These are phyloP conservation scores for Suillus tomentosus DNA, from an alignment of 768 basidiomycete genomes.

Conservation along the genomic window DNA sequence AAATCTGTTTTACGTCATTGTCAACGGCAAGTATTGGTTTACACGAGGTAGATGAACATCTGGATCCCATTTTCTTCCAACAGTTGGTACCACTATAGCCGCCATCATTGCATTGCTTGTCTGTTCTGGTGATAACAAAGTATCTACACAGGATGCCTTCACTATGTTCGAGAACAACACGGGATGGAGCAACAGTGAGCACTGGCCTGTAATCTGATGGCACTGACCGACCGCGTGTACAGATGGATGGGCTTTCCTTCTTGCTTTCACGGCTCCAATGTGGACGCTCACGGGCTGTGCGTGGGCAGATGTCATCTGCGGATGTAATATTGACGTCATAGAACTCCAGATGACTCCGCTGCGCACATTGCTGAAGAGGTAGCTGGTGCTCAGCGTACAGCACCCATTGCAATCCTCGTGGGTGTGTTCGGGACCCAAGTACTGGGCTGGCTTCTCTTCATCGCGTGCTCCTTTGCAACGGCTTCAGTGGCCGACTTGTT, in stretches of 20 bases:
- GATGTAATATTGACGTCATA: conserved; percentile 4
- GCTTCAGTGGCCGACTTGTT: conserved; percentile 55
- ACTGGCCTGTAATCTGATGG: background rate
- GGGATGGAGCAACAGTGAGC: conserved; percentile 64
- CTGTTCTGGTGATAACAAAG: conserved; percentile 53
- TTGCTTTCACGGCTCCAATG: conserved; percentile 76
- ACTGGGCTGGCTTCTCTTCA: conserved; percentile 66
- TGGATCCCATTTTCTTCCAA: background rate
- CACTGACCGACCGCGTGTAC: conserved; percentile 8
- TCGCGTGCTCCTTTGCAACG: conserved; percentile 67
- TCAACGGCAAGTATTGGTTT: conserved; percentile 53
- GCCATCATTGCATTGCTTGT: conserved; percentile 63
- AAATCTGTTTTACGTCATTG: conserved; percentile 67
- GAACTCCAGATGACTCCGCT: conserved; percentile 64
- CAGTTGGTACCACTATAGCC: conserved; percentile 67
- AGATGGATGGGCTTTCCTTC: conserved; percentile 75
- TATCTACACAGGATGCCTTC: conserved; percentile 70
- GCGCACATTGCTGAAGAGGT: conserved; percentile 77
- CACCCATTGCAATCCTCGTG: conserved; percentile 69
- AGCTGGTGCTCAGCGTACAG: conserved; percentile 60
- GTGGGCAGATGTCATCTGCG: conserved; percentile 23
- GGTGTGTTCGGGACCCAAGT: conserved; percentile 60
- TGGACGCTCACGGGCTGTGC: conserved; percentile 79
- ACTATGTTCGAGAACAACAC: conserved; percentile 71
- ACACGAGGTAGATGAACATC: conserved; percentile 1